Evolutionary conservation across 352 stramenopile species (phyloP), one percentile per base, ranked within the genome.

Genomic region (Pythium rhizo-oryzae): DNA sequence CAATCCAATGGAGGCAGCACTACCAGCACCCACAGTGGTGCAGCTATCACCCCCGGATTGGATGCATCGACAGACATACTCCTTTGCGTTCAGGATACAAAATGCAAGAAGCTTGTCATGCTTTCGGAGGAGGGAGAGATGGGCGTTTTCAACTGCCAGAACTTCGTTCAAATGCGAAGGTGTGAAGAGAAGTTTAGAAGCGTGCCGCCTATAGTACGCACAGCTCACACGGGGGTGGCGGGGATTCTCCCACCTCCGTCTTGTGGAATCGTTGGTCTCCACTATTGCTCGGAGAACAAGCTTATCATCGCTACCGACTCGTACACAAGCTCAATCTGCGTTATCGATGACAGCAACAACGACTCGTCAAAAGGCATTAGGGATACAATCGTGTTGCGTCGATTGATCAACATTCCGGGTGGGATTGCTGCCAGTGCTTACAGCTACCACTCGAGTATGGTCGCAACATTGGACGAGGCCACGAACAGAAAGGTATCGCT

Each of bases 201-300:
- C 43, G 44, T 56, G 46, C 19, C 55, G 7, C 35, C 50, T 2
- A n/a, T 4, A 21, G 9, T 47, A n/a, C 41, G 18, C 15, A 7
- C 15, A n/a, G 6, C 41, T 47, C 41, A 15, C 18, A 15, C 18
- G 13, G 41, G 41, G 7, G 6, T 16, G 1, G 1, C 41, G 13
- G 13, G 23, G 13, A 52, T 41, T 8, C 28, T 25, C 1, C 54
- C 63, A 11, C 63, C 44, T 2, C 35, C 53, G 4, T 76, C 78
- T 0, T 89, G 82, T 49, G 78, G 77, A 33, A 76, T 91, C 18
- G 72, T 84, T 8, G 78, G 81, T 3, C 43, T 93, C 3, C 82
- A 93, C 43, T 93, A 93, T 61, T 91, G 84, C 67, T 91, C 82
- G 0, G 78, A 80, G 9, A 93, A 93, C 69, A 93, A 91, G 58